Base-by-base conservation (phyloP, 495 filamentous ascomycete species). In the Parathielavia appendiculata region DNA sequence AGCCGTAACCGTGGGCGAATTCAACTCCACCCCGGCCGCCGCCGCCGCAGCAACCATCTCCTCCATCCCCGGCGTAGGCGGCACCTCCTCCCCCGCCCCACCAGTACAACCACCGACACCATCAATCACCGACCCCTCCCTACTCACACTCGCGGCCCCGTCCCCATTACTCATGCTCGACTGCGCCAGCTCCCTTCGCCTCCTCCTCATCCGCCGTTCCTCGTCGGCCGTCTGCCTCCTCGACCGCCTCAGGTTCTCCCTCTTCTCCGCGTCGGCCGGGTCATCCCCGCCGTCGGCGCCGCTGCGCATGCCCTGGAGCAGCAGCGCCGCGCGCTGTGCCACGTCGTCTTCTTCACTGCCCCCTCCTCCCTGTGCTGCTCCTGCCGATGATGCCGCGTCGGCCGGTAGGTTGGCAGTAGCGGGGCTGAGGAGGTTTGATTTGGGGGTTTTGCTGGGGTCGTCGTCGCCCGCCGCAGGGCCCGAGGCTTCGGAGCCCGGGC, bases 321-420 rank as follows among this genome's bases (percentile, higher is more conserved):
- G 78, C 58, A 83, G 83, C 19, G 89, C 90, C 9, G 91, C 91
- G 35, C 90, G 86, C 58, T 89, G 85, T 13, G 89, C 91, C 36
- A 96, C 79, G 60, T 92, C 79, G 61, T 82, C 88, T 71, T 89
- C 87, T 56, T 81, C 81, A 48, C 81, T 83, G 80, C 81, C 54
- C 80, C 84, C 43, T 73, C 80, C 20, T 73, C 78, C 54, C 77
- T 76, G 20, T 66, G 62, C 14, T 73, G 75, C 56, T 68, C 32
- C 35, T 11, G 17, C 40, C 32, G 45, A n/a, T 1, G 32, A 8
- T 20, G 6, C 19, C 13, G 11, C 19, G 8, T 36, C 50, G 41
- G 16, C 38, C 0, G 41, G 13, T 17, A 20, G 19, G 6, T 35
- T 34, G 39, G 26, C 56, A 2, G 48, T 20, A 32, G 56, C 62